Evolutionary conservation across 768 basidiomycete species (phyloP), one percentile per base, ranked within the genome.

Genomic region (Suillus spraguei): DNA sequence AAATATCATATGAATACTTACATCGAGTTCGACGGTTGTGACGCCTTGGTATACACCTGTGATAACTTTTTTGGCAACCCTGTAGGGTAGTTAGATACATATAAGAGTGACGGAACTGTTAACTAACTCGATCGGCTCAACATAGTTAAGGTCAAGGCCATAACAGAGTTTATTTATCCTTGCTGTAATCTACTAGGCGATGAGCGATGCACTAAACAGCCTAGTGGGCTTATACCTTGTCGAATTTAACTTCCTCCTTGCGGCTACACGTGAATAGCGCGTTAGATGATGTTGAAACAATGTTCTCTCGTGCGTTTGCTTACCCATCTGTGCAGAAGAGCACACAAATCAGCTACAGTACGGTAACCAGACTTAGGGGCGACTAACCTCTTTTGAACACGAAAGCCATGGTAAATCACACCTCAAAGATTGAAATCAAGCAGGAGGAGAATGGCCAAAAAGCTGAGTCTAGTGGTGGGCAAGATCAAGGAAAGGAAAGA

Each of bases 21-120:
- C 95, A 78, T 99, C 97, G 62, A 99, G 89, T 77, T 99, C 97
- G 64, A 93, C 91, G 5, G 97, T 99, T 1, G 97, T 99, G 32
- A 99, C 95, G 24, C 95, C 96, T 68, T 91, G 89, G 73, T 97
- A 97, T 22, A 97, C 94, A 66, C 95, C 96, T 32, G 87, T 85
- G 49, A 96, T 91, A 63, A 97, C 96, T 75, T 96, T 97, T 79
- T 95, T 92, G 8, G 94, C 86, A 28, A 95, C 87, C 71, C 94
- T 96, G 65, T 9, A 24, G 35, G 60, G 41, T 0, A 14, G 42
- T 74, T 39, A 70, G 36, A 32, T 61, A 63, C 35, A 42, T 42
- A 62, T 14, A 42, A 64, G 3, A 62, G 33, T 5, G 5, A 35
- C 1, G 20, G 36, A n/a, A 64, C 7, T n/a, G n/a, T 5, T 28